Base-by-base conservation (phyloP, 1,284 basidiomycete genomes). In the Cutaneotrichosporon daszewskae region DNA sequence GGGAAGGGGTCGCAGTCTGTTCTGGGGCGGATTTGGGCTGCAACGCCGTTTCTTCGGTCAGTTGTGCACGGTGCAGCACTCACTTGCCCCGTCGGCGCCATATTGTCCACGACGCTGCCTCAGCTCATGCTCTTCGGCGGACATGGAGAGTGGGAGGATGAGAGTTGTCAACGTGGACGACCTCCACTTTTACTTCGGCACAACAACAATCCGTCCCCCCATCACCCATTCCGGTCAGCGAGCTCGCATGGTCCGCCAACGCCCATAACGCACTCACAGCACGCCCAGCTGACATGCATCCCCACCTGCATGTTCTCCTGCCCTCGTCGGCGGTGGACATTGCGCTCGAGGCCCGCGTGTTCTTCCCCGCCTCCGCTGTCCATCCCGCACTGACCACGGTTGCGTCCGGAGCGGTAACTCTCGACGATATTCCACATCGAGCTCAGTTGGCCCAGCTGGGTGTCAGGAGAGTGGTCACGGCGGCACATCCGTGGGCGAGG, bases 401-500 rank as follows among this genome's bases (percentile, higher is more conserved):
- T n/a, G n/a, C n/a, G n/a, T n/a, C n/a, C n/a, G n/a, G n/a, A n/a
- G n/a, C n/a, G n/a, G n/a, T n/a, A n/a, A n/a, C n/a, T n/a, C n/a
- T n/a, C n/a, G n/a, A n/a, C n/a, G n/a, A n/a, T n/a, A n/a, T n/a
- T n/a, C n/a, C n/a, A n/a, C n/a, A n/a, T n/a, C n/a, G n/a, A n/a
- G n/a, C n/a, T n/a, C n/a, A n/a, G n/a, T n/a, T n/a, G n/a, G n/a
- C n/a, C n/a, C n/a, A n/a, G n/a, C n/a, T n/a, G n/a, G n/a, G n/a
- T n/a, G n/a, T n/a, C n/a, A n/a, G n/a, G n/a, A n/a, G n/a, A n/a
- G n/a, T 68, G 5, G 53, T 68, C n/a, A 55, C 54, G 1, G 66
- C 55, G 32, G 55, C 57, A 14, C 66, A 69, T 45, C 66, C 66
- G 6, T 69, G 62, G 60, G 53, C 53, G 0, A 55, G 57, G 29